Percentiles rank a stretch among this genome's conserved stretches.
Conservation (phyloP, 106 monocot species). For the Triglochin maritima region DNA sequence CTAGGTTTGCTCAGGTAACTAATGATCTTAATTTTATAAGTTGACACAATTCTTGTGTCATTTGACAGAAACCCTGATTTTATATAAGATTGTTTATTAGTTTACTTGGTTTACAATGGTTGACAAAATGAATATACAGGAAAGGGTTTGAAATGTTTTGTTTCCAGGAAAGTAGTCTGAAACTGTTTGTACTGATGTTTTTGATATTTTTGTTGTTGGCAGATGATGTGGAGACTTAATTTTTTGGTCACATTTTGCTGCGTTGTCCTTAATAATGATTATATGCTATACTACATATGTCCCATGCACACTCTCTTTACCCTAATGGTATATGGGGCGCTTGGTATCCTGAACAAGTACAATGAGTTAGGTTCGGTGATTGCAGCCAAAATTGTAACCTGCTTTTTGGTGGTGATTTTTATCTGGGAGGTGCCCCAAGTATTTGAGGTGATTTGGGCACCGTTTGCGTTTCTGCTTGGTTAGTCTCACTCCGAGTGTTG, state of each 20-base stretch:
- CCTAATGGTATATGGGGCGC: constrained; percentile 86
- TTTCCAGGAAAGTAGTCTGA: background rate
- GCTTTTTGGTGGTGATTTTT: constrained; percentile 79
- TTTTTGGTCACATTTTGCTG: constrained; percentile 89
- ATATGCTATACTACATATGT: constrained; percentile 96
- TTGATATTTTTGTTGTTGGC: constrained; percentile 5
- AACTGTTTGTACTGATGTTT: background rate
- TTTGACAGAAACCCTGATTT: too few relatives aligned
- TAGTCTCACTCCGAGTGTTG: constrained; percentile 8
- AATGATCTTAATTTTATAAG: too few relatives aligned
- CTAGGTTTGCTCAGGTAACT: constrained; percentile 78
- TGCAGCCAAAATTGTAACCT: constrained; percentile 48
- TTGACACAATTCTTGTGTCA: too few relatives aligned
- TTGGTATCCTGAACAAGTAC: constrained; percentile 77
- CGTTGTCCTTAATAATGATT: constrained; percentile 82
- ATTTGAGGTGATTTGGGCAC: constrained; percentile 86
- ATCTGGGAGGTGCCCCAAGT: constrained; percentile 93
- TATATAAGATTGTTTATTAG: too few relatives aligned
- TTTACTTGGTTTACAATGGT: too few relatives aligned
- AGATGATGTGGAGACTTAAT: constrained; percentile 99
- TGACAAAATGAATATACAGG: too few relatives aligned
- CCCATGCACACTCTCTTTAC: constrained; percentile 99
- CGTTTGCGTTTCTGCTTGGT: constrained; percentile 84
- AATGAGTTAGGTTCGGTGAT: constrained; percentile 78
- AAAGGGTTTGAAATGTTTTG: too few relatives aligned